Conservation (phyloP, 257 asterid species). For the Solanum rostratum region DNA sequence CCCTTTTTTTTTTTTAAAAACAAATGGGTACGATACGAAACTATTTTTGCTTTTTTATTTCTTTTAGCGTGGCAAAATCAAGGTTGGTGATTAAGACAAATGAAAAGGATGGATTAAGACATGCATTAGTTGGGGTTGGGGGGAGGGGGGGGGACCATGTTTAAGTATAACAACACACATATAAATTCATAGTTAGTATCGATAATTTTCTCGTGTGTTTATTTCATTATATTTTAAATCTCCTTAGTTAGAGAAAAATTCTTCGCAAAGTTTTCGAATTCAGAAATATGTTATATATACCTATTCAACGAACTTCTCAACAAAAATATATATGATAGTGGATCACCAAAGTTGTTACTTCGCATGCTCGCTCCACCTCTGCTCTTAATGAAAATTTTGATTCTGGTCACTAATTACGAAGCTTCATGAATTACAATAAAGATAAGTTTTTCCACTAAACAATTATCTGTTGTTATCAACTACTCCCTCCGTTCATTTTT, state of each 20-base stretch:
- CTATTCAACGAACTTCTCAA: background rate
- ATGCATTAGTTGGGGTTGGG: background rate
- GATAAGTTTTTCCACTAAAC: background rate
- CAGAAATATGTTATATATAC: background rate
- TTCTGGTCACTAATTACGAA: background rate
- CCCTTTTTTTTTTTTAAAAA: no score
- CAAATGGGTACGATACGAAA: background rate
- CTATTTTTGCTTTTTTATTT: background rate
- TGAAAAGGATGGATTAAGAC: background rate
- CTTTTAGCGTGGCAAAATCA: background rate
- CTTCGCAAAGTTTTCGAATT: accelerated
- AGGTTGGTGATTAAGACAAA: background rate
- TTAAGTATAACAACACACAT: background rate
- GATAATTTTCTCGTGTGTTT: background rate
- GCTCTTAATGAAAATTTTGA: background rate
- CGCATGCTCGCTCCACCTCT: accelerated
- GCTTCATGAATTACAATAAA: background rate
- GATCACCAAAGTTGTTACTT: background rate
- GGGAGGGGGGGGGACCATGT: no score
- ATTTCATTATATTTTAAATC: background rate
- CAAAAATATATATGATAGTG: no score
- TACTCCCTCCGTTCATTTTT: no score
- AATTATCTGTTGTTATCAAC: background rate
- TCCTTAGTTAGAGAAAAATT: background rate
- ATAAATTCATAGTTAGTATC: background rate